Conservation (phyloP, 2,329 filamentous ascomycete species). For the Cladosporium sp. region DNA sequence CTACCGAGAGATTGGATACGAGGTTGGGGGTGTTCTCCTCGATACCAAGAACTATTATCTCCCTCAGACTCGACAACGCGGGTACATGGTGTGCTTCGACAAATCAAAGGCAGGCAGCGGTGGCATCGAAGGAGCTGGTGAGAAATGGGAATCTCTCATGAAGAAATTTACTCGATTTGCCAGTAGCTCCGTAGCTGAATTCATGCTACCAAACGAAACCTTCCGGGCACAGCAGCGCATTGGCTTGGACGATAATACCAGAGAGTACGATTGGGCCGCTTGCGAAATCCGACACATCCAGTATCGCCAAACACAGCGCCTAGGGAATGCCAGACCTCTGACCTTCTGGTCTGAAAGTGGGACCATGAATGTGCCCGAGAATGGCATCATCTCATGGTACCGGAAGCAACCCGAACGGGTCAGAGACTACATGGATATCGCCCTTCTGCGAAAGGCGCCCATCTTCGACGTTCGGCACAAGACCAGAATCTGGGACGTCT, state of each 20-base stretch:
- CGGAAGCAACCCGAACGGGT: conserved; percentile 53
- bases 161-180: conserved; percentile 48
- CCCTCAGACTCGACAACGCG: conserved; percentile 52
- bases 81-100: conserved; percentile 46
- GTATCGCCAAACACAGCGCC: conserved; percentile 44
- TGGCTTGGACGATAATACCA: not conserved
- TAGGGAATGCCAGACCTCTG: conserved; percentile 54
- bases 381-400: conserved; percentile 50
- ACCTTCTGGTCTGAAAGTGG: conserved; percentile 57
- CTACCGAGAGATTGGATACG: conserved; percentile 53
- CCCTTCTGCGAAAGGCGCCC: conserved; percentile 46
- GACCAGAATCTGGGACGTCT: conserved; percentile 57
- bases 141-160: conserved; percentile 45
- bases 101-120: conserved; percentile 7
- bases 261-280: conserved; percentile 47
- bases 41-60: conserved; percentile 70
- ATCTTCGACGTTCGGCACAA: conserved; percentile 56
- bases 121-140: not conserved
- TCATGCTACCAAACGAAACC: conserved; percentile 55
- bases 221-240: conserved; percentile 4
- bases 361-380: conserved; percentile 50
- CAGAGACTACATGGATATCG: conserved; percentile 60
- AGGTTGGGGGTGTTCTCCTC: conserved; percentile 44
- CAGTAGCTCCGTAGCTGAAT: conserved; percentile 59
- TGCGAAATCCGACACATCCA: conserved; percentile 58